These are phyloP conservation scores for Leccinum subrobustum DNA, from an alignment of 1,284 basidiomycete genomes.

Conservation along the genomic window DNA sequence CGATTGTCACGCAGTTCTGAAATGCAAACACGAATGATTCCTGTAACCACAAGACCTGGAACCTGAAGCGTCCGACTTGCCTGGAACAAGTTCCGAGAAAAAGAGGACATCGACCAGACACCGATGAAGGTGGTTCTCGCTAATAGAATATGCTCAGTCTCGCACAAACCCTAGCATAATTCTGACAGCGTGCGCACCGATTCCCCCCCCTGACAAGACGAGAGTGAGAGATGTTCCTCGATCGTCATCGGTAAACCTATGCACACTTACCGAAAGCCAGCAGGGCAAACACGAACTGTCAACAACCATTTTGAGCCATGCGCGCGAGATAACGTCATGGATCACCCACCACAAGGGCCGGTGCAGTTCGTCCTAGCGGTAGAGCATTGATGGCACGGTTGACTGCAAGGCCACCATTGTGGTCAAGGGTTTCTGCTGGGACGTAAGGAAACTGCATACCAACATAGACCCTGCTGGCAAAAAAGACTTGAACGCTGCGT, in stretches of 20 bases:
- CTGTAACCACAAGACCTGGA: neutral
- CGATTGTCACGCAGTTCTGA: constrained; percentile 14
- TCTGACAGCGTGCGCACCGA: constrained; percentile 3
- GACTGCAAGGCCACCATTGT: constrained; percentile 5
- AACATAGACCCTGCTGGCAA: constrained; percentile 15
- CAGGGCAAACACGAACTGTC: constrained; percentile 11
- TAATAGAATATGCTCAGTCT: constrained; percentile 6
- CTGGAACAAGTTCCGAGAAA: constrained; percentile 13
- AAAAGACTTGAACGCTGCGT: constrained; percentile 18
- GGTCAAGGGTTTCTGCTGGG: neutral
- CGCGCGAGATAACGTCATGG: neutral
- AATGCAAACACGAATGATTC: neutral
- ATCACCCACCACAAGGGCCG: constrained; percentile 15
- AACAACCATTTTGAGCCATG: neutral
- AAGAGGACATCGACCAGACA: constrained; percentile 8
- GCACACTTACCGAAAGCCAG: constrained; percentile 12
- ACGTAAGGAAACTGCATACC: constrained; percentile 3
- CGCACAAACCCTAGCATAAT: neutral
- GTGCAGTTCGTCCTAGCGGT: constrained; percentile 14
- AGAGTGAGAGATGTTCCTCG: constrained; percentile 1
- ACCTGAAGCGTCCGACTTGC: constrained; percentile 4
- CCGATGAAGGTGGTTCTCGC: constrained; percentile 15
- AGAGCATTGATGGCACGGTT: constrained; percentile 6
- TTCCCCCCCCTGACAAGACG: constrained; percentile 4
- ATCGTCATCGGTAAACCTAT: neutral